Conservation (phyloP, 768 basidiomycete species). For the Xerocomellus intermedius region DNA sequence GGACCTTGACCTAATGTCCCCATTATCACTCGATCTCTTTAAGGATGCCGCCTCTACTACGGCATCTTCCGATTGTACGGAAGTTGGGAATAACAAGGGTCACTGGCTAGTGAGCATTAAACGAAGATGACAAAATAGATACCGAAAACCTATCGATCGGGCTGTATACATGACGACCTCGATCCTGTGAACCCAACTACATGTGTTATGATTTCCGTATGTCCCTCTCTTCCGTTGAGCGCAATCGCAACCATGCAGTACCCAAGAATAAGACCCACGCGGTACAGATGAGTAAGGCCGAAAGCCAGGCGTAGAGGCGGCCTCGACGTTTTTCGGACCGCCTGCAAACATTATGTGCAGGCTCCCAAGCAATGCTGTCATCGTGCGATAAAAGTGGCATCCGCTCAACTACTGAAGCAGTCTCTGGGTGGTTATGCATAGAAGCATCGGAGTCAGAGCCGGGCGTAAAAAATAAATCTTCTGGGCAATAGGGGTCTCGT, state of each 20-base stretch:
- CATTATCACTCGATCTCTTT: slow-evolving; percentile 23
- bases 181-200: not conserved
- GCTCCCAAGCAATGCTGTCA: slow-evolving; percentile 4
- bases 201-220: not conserved
- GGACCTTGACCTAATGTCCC: slow-evolving; percentile 16
- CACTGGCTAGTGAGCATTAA: slow-evolving; percentile 33
- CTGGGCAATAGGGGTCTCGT: slow-evolving; percentile 11
- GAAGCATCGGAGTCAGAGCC: not conserved
- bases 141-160: not conserved
- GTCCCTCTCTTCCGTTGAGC: slow-evolving; percentile 39
- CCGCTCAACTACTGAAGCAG: slow-evolving; percentile 5
- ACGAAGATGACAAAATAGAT: slow-evolving; percentile 12
- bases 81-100: slow-evolving; percentile 30
- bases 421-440: not conserved
- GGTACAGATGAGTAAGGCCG: slow-evolving; percentile 41
- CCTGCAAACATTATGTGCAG: slow-evolving; percentile 17
- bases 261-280: slow-evolving; percentile 66
- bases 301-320: slow-evolving; percentile 44
- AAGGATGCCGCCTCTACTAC: slow-evolving; percentile 26
- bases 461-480: slow-evolving; percentile 2
- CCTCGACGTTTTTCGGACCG: slow-evolving; percentile 48
- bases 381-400: slow-evolving; percentile 11
- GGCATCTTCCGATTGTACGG: slow-evolving; percentile 33
- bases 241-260: slow-evolving; percentile 58
- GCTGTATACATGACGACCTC: not conserved